phyloP scores from a whole-genome alignment of 352 stramenopile genomes.

The Phytopythium aichiense region DNA sequence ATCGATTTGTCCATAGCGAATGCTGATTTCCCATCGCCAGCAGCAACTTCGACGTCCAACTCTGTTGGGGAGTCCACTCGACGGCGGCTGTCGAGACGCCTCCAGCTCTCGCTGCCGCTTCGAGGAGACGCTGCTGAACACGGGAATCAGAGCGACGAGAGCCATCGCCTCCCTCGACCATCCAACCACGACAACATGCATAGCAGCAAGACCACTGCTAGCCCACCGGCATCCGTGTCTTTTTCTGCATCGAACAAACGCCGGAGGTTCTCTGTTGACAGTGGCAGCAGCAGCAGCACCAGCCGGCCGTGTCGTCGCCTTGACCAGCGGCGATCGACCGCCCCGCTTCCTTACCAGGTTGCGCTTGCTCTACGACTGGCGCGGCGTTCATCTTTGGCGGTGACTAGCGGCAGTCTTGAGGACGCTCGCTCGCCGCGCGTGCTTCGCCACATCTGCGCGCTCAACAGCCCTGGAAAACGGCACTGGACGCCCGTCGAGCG shows the following conservation, averaged over 20 bases:
- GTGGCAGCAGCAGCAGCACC: not conserved
- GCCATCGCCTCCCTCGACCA: not conserved
- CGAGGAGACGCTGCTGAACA: not conserved
- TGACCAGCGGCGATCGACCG: not conserved
- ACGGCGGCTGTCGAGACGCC: not conserved
- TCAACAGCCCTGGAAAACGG: constrained; percentile 20
- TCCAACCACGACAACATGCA: not conserved
- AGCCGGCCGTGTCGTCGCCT: not conserved
- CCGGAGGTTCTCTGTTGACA: not conserved
- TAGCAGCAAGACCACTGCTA: too few relatives aligned
- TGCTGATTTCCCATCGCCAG: too few relatives aligned
- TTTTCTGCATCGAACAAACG: not conserved
- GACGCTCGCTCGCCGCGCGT: constrained; percentile 22
- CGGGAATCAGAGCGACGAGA: not conserved
- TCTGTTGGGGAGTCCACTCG: not conserved
- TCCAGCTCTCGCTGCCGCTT: not conserved
- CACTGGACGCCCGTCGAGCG: constrained; percentile 25
- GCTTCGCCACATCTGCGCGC: constrained; percentile 17
- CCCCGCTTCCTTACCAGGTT: not conserved
- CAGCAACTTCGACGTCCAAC: too few relatives aligned
- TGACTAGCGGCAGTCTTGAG: not conserved
- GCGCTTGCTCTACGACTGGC: not conserved
- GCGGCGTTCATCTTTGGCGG: not conserved
- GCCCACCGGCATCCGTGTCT: not conserved
- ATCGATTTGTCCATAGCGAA: not conserved